Conservation (phyloP, 768 basidiomycete genomes). For the Trametopsis cervina region DNA sequence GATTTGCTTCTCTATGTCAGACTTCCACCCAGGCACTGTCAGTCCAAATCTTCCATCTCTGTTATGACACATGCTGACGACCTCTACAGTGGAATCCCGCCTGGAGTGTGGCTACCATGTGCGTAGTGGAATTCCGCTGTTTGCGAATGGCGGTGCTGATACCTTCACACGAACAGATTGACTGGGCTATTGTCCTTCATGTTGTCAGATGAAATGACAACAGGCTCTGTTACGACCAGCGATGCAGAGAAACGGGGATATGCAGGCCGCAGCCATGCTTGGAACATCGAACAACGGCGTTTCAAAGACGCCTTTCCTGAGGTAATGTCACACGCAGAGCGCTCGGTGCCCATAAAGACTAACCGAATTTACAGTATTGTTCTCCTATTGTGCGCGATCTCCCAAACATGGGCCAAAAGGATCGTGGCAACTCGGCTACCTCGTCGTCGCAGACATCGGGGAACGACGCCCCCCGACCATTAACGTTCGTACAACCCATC, state of each 20-base stretch:
- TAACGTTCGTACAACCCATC: background rate
- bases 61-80: background rate
- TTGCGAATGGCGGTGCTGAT: slow-evolving; percentile 9
- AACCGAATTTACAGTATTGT: slow-evolving; percentile 52
- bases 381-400: slow-evolving; percentile 57
- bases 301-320: slow-evolving; percentile 89
- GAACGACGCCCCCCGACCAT: background rate
- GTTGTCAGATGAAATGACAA: slow-evolving; percentile 95
- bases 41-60: slow-evolving; percentile 25
- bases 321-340: slow-evolving; percentile 55
- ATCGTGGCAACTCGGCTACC: slow-evolving; percentile 45
- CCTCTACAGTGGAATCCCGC: slow-evolving; percentile 80
- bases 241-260: slow-evolving; percentile 73
- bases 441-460: slow-evolving; percentile 1
- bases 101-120: slow-evolving; percentile 95
- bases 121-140: slow-evolving; percentile 25
- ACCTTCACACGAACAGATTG: slow-evolving; percentile 41
- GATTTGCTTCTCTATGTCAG: slow-evolving; percentile 98
- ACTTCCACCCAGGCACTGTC: slow-evolving; percentile 86
- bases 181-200: slow-evolving; percentile 93
- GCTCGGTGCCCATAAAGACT: slow-evolving; percentile 3
- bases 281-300: slow-evolving; percentile 74
- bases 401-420: slow-evolving; percentile 90
- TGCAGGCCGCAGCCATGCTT: slow-evolving; percentile 74
- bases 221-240: slow-evolving; percentile 79